A percentile compares a stretch with the other conserved stretches of the same genome.
phyloP scores from a whole-genome alignment of 116 monocot species.

The Papilionanthe hybrid region DNA sequence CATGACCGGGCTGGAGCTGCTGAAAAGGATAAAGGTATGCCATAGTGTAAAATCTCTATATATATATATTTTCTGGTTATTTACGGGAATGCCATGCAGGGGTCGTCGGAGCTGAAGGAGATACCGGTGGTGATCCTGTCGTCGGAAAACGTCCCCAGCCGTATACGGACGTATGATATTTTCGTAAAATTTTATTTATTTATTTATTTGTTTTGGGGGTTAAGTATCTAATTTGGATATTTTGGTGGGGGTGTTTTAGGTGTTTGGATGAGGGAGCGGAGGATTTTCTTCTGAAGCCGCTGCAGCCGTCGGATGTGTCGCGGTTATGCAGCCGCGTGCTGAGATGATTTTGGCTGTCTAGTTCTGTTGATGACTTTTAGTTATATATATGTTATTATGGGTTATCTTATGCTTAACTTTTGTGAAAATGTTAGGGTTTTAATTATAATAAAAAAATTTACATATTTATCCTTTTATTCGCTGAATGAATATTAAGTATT shows the following conservation, averaged over 20 bases:
- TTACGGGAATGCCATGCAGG: constrained; percentile 4
- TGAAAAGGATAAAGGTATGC: constrained; percentile 27
- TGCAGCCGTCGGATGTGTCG: constrained; percentile 22
- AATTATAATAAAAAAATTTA: background rate
- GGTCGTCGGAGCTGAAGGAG: constrained; percentile 25
- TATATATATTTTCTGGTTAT: background rate
- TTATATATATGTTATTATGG: background rate
- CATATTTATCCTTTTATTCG: no score
- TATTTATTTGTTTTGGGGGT: background rate
- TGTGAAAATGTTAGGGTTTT: background rate
- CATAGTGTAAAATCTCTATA: background rate
- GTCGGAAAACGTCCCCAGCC: constrained; percentile 35
- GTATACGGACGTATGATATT: constrained; percentile 15
- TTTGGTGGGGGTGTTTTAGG: constrained; percentile 1
- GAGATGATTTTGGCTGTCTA: constrained; percentile 2
- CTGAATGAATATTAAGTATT: no score
- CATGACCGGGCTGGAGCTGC: constrained; percentile 41
- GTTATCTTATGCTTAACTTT: background rate
- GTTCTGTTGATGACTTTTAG: background rate
- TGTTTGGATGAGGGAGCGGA: constrained; percentile 27
- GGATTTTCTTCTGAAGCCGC: constrained; percentile 28
- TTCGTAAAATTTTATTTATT: background rate
- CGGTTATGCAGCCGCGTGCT: constrained; percentile 14
- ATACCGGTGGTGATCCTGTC: constrained; percentile 48
- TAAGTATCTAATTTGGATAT: background rate